Evolutionary conservation across 805 yeast genomes (phyloP), one percentile per base, ranked within the genome.

Genomic region (Teunomyces lycoperdinae): DNA sequence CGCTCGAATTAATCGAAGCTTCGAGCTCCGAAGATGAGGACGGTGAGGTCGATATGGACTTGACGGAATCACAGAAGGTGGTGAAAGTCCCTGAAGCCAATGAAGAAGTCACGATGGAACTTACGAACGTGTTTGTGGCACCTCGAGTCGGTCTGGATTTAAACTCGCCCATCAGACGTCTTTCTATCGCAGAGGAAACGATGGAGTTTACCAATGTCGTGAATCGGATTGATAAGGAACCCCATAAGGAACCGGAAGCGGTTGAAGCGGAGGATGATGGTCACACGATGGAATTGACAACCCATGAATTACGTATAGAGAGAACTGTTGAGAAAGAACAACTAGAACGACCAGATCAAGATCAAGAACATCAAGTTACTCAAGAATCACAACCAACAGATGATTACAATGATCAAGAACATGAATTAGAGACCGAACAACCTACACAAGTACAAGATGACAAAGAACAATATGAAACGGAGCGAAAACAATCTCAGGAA

Each of bases 1-100:
- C 39, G 3, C 16, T 17, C 3, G n/a, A 40, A 7, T 40, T 40
- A 0, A 29, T 44, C 3, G 50, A 29, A 9, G 43, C 14, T 7
- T 7, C 26, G 14, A 40, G 44, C 42, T 41, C 49, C 5, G 38
- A 45, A n/a, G 48, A 50, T 7, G 53, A 50, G 14, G 56, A 50
- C 33, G 56, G 47, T 4, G 57, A 54, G 13, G 56, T 46, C 6
- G 63, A 61, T 30, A 63, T 63, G 60, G 70, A 66, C 35, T 49
- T 53, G 17, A 53, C 57, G 3, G 49, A 42, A 8, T 39, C 48
- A 4, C 55, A 45, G 17, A 49, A 39, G 17, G 26, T 45, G 11
- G 43, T 27, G 20, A 17, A 31, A 8, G 8, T 32, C 1, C 43
- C 46, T 20, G 50, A 42, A 5, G 44, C 41, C 3, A 24, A 33